phyloP scores from a whole-genome alignment of 2,329 filamentous ascomycete species.

The Sclerotinia trifoliorum region DNA sequence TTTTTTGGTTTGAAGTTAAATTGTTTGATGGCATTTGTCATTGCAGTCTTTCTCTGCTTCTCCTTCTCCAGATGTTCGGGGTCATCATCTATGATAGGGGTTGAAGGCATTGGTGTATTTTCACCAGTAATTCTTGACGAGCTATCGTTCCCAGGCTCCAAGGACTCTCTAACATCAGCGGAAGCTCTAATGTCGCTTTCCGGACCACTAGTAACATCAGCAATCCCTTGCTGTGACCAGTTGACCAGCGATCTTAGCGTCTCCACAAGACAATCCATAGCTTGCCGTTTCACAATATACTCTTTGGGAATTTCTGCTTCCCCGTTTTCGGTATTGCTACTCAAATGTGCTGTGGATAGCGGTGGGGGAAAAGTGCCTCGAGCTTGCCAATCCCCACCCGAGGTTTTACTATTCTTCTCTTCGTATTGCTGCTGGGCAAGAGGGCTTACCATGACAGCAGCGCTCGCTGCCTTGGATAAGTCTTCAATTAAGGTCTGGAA shows the following conservation, averaged over 20 bases:
- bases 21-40: conserved; percentile 81
- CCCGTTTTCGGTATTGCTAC: conserved; percentile 49
- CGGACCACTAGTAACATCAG: conserved; percentile 57
- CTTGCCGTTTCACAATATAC: conserved; percentile 86
- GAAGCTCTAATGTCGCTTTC: conserved; percentile 55
- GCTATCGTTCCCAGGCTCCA: conserved; percentile 68
- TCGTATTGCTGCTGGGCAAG: conserved; percentile 83
- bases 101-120: conserved; percentile 60
- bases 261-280: conserved; percentile 84
- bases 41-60: conserved; percentile 88
- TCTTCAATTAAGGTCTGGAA: conserved; percentile 96
- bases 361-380: conserved; percentile 83
- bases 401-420: conserved; percentile 62
- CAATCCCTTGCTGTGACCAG: conserved; percentile 70
- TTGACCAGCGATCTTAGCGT: conserved; percentile 86
- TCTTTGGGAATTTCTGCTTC: conserved; percentile 80
- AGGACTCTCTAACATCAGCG: conserved; percentile 64
- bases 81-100: conserved; percentile 78
- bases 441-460: conserved; percentile 71
- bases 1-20: conserved; percentile 99
- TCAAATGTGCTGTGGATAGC: conserved; percentile 55
- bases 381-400: conserved; percentile 77
- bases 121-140: conserved; percentile 57
- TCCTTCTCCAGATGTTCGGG: conserved; percentile 91
- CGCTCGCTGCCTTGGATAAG: conserved; percentile 80